phyloP scores from a whole-genome alignment of 2,329 filamentous ascomycete genomes.

The Ceratocystis cacaofunesta region DNA sequence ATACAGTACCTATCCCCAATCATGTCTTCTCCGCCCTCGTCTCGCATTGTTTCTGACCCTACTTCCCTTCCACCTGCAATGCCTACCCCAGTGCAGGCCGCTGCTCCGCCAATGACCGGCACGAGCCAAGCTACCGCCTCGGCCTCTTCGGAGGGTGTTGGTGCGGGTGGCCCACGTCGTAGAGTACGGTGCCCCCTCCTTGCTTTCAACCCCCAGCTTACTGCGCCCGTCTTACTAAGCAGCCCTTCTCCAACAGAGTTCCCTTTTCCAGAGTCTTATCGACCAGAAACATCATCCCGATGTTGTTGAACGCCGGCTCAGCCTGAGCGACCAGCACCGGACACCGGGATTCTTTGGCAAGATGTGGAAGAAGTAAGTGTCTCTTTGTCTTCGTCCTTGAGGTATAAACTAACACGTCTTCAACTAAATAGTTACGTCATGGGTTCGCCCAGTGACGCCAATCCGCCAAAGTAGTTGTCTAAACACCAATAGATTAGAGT shows the following conservation, averaged over 20 bases:
- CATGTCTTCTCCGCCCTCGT: background rate
- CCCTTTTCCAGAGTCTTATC: constrained; percentile 34
- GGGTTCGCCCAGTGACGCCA: constrained; percentile 23
- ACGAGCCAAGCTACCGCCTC: background rate
- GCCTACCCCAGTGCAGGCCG: background rate
- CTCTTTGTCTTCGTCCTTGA: too few species aligned
- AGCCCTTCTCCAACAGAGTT: constrained; percentile 1
- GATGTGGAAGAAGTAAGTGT: constrained; percentile 41
- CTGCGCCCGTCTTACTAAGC: background rate
- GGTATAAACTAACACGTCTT: constrained; percentile 13
- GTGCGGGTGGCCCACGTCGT: background rate
- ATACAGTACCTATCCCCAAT: background rate
- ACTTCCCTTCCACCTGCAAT: background rate
- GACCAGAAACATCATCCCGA: constrained; percentile 35
- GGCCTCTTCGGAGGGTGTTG: background rate
- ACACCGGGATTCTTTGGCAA: constrained; percentile 36
- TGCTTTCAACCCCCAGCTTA: background rate
- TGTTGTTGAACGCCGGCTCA: constrained; percentile 36
- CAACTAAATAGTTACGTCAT: constrained; percentile 20
- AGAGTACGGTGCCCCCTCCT: background rate
- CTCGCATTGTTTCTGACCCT: background rate
- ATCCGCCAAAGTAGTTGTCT: constrained; percentile 20
- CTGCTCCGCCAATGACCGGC: background rate
- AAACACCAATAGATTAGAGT: background rate
- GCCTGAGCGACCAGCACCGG: constrained; percentile 38